phyloP scores from a whole-genome alignment of 495 filamentous ascomycete species.

The Talaromyces thailandensis region DNA sequence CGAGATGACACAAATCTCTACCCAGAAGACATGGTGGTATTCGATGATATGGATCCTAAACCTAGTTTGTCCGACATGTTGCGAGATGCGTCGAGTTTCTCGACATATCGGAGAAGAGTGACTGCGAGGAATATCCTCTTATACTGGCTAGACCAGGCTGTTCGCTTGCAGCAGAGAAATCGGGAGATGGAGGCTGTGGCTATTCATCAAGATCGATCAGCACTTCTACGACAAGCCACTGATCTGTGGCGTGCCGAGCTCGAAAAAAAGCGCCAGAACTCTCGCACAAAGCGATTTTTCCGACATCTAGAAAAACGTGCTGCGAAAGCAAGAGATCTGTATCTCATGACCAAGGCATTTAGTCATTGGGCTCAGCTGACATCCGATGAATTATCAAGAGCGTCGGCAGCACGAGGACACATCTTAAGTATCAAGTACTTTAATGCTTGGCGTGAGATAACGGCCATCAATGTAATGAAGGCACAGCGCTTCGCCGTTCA shows the following conservation, averaged over 20 bases:
- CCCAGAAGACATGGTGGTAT: constrained; percentile 14
- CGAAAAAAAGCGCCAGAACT: constrained; percentile 34
- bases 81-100: constrained; percentile 51
- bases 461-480: constrained; percentile 59
- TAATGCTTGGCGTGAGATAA: constrained; percentile 67
- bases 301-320: constrained; percentile 52
- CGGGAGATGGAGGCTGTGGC: constrained; percentile 42
- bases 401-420: constrained; percentile 54
- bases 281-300: constrained; percentile 52
- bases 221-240: constrained; percentile 46
- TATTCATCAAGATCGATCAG: constrained; percentile 38
- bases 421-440: constrained; percentile 66
- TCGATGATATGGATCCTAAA: constrained; percentile 35
- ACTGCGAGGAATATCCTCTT: constrained; percentile 38
- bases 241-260: constrained; percentile 48
- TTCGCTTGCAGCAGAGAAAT: constrained; percentile 32
- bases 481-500: constrained; percentile 50
- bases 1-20: neutral
- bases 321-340: constrained; percentile 51
- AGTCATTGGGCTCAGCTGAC: constrained; percentile 61
- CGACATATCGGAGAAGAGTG: constrained; percentile 39
- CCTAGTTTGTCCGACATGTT: constrained; percentile 48
- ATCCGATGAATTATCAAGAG: constrained; percentile 49
- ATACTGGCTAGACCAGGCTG: constrained; percentile 45
- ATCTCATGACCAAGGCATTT: constrained; percentile 62